A percentile compares a stretch with the other conserved stretches of the same genome.
Evolutionary conservation across 1,139 yeast genomes (phyloP).

Genomic region (Yarrowia galli): DNA sequence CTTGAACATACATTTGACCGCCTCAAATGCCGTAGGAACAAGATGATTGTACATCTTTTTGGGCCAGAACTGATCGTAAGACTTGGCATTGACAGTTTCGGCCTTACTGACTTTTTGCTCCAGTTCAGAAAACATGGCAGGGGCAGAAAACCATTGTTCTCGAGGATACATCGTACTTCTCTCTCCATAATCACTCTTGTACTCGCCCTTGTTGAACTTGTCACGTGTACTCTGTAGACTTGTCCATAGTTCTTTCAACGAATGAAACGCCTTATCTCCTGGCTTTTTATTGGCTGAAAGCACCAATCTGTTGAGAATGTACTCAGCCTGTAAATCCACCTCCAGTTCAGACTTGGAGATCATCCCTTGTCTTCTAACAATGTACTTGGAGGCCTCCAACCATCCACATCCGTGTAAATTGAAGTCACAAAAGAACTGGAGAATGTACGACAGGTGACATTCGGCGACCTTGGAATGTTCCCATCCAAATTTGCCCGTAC

Average conservation of each 20-base stretch:
- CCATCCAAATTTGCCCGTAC: constrained; percentile 58
- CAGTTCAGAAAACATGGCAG: constrained; percentile 11
- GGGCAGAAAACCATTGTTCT: constrained; percentile 17
- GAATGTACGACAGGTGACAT: constrained; percentile 75
- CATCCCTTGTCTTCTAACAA: constrained; percentile 42
- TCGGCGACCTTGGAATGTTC: constrained; percentile 64
- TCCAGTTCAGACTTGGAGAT: constrained; percentile 39
- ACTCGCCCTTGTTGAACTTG: constrained; percentile 46
- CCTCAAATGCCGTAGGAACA: constrained; percentile 46
- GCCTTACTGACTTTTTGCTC: constrained; percentile 1
- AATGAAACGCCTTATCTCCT: constrained; percentile 43
- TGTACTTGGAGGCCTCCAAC: constrained; percentile 55
- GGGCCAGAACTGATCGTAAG: constrained; percentile 8
- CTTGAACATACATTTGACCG: constrained; percentile 44
- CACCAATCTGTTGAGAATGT: constrained; percentile 39
- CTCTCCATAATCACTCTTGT: constrained; percentile 44
- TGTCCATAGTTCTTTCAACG: constrained; percentile 62
- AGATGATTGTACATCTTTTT: constrained; percentile 7
- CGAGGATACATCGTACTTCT: constrained; percentile 1
- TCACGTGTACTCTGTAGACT: background rate
- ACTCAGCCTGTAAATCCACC: constrained; percentile 41
- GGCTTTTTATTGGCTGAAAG: background rate
- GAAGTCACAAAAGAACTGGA: constrained; percentile 84
- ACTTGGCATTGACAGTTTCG: background rate
- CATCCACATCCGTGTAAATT: constrained; percentile 87